Evolutionary conservation across 2,329 filamentous ascomycete species (phyloP), one percentile per base, ranked within the genome.

Genomic region (Aspergillus pseudotamarii): DNA sequence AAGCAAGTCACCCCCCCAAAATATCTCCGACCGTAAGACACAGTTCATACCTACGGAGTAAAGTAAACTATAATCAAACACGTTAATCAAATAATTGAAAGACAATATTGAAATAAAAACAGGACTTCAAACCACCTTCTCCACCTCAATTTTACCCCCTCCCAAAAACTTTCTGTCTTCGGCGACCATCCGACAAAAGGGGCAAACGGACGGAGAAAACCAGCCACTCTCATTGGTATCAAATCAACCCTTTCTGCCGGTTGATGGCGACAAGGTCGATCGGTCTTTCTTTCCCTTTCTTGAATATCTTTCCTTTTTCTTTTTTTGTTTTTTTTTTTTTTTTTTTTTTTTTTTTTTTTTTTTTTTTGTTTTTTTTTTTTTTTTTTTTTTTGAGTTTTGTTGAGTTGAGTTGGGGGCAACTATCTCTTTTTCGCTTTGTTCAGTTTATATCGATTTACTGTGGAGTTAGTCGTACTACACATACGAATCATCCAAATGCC

Each of bases 141-240:
- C 48, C 48, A 51, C 48, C 6, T 12, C 19, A 10, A 32, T 21
- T n/a, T 19, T 10, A 11, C 34, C n/a, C 28, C 28, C 4, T 5
- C 26, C 3, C 26, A 26, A 26, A 51, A 32, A 51, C 48, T 28
- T 34, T 51, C 28, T n/a, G 14, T 26, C 45, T 10, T 51, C 28
- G 48, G 48, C 48, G 28, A 38, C 36, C n/a, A 38, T 28, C 32
- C 51, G 48, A 55, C 51, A 55, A 55, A 55, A 55, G 51, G 51
- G 51, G 51, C 30, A 51, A 32, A 14, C n/a, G 32, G n/a, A 55
- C 14, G 51, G 30, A 51, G 48, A 55, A 38, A 38, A 38, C 32
- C 51, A 55, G 32, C 23, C 32, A 34, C 28, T 19, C 26, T 51
- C 8, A 51, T 51, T 51, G 48, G 48, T 55, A 55, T 55, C 32